Evolutionary conservation across 352 stramenopile species (phyloP), one percentile per base, ranked within the genome.

Genomic region (Aphanomyces cochlioides): DNA sequence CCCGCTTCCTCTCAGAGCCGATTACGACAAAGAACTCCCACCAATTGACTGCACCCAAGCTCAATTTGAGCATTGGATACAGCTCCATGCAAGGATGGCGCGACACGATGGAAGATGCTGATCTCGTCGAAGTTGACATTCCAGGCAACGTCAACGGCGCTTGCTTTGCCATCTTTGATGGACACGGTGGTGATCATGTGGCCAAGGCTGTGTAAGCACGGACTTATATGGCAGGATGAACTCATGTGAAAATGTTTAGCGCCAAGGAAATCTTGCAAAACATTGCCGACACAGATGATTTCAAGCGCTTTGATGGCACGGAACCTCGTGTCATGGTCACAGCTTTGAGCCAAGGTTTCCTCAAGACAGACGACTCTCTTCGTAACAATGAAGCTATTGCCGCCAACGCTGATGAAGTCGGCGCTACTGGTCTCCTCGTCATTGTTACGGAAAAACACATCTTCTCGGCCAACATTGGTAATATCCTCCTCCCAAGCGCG

Each of bases 71-170:
- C n/a, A 87, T 95, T 63, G 85, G 78, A 72, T 88, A 81, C 66
- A 75, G 82, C 28, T 75, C 78, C 54, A 95, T 95, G 87, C 87
- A 95, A 65, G 87, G 87, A 21, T 95, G 87, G 87, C 83, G 87
- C 36, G 85, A 93, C 57, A 79, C 80, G 1, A 95, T 95, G 87
- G 87, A 95, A 81, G 87, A 72, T 39, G 53, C 66, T 7, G 66
- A 72, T 19, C 38, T 72, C 15, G 66, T 72, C 13, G 54, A 72
- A 56, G 17, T 72, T 39, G 66, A 72, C 12, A 67, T 72, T 39
- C 66, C 54, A 15, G 66, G 58, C 39, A 67, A 53, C 47, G 58
- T 67, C 47, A 72, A 72, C 40, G 58, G 54, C n/a, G 54, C 66
- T 54, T 92, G 82, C 57, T 82, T 95, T 54, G 88, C 80, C 19